Conservation (phyloP, 2,329 filamentous ascomycete species). For the Madurella mycetomatis region DNA sequence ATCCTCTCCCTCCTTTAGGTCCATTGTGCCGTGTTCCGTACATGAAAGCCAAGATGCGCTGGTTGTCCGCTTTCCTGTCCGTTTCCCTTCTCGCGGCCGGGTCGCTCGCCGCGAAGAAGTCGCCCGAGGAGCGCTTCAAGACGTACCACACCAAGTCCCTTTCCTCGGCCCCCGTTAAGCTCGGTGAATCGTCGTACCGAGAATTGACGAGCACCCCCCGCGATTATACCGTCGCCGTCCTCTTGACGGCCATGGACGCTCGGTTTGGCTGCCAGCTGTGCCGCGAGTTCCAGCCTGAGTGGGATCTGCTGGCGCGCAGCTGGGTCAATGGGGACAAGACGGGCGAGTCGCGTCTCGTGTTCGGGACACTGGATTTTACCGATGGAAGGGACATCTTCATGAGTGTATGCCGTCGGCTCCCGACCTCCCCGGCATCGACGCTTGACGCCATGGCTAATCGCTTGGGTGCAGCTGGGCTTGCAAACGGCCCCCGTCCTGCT, state of each 20-base stretch:
- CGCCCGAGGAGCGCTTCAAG: conserved; percentile 58
- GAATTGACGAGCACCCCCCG: conserved; percentile 71
- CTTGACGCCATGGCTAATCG: background rate
- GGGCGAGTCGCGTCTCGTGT: conserved; percentile 67
- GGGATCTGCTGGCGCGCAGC: conserved; percentile 78
- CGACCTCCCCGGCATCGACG: background rate
- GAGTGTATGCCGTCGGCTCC: conserved; percentile 54
- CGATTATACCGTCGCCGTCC: conserved; percentile 76
- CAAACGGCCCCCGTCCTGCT: conserved; percentile 91
- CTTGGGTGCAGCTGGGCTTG: conserved; percentile 65
- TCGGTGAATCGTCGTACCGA: conserved; percentile 71
- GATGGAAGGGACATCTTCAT: conserved; percentile 83
- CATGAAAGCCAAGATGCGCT: conserved; percentile 56
- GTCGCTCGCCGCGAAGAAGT: conserved; percentile 58
- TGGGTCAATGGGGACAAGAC: conserved; percentile 83
- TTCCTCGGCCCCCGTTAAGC: conserved; percentile 64
- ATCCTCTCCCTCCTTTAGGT: background rate
- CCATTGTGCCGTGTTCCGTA: background rate
- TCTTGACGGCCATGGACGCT: conserved; percentile 80
- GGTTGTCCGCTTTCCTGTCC: conserved; percentile 59
- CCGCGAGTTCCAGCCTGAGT: conserved; percentile 89
- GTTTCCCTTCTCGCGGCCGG: conserved; percentile 58
- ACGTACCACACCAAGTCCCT: conserved; percentile 66
- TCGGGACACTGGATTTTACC: conserved; percentile 80
- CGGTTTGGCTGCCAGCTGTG: conserved; percentile 84